phyloP scores from a whole-genome alignment of 2,329 filamentous ascomycete genomes.

The Ceratocystis destructans region DNA sequence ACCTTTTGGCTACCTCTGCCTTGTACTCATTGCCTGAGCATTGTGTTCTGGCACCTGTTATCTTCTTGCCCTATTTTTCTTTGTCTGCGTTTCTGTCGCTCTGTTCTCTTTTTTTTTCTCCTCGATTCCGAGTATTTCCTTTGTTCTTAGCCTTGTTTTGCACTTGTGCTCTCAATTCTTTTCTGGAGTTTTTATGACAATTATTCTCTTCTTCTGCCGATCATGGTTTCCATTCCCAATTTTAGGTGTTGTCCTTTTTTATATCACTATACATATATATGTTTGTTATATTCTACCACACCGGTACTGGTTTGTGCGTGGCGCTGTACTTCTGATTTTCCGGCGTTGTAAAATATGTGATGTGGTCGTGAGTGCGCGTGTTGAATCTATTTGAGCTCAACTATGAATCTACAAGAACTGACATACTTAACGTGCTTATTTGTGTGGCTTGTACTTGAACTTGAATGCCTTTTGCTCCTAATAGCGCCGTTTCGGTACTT shows the following conservation, averaged over 20 bases:
- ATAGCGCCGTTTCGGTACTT: background rate
- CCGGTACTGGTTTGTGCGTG: background rate
- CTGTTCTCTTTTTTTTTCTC: slow-evolving; percentile 22
- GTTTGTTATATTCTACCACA: background rate
- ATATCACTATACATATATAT: slow-evolving; percentile 1
- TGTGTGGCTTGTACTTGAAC: too few relatives aligned
- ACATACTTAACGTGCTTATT: too few relatives aligned
- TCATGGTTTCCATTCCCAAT: background rate
- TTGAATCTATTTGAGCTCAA: background rate
- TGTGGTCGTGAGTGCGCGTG: background rate
- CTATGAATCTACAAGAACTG: too few relatives aligned
- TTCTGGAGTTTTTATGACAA: slow-evolving; percentile 8
- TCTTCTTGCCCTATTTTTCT: slow-evolving; percentile 13
- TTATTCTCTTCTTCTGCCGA: slow-evolving; percentile 3
- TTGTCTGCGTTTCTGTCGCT: slow-evolving; percentile 16
- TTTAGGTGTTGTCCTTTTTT: slow-evolving; percentile 1
- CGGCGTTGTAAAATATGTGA: background rate
- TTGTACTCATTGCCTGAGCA: slow-evolving; percentile 13
- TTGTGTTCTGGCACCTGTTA: slow-evolving; percentile 12
- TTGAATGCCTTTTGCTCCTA: too few relatives aligned
- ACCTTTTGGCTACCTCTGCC: background rate
- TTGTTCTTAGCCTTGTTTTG: slow-evolving; percentile 10
- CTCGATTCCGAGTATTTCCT: slow-evolving; percentile 14
- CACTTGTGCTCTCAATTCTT: background rate
- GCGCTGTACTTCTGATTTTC: background rate